These are phyloP conservation scores for Vigna reflexopilosa DNA, from an alignment of 306 rosid species.

Conservation along the genomic window DNA sequence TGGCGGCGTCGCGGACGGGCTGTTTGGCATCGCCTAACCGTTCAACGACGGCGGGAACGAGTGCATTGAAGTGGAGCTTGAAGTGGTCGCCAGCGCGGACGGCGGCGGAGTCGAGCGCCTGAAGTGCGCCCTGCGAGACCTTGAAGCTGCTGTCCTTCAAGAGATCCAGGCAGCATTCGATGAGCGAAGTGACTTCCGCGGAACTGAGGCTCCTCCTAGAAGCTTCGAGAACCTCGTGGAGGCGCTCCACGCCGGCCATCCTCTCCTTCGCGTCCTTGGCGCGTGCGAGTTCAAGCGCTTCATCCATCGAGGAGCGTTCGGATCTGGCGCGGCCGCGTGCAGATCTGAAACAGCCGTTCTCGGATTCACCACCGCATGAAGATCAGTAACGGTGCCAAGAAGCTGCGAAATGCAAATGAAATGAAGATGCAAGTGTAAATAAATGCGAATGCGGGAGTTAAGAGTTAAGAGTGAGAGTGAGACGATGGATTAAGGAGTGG, in stretches of 20 bases:
- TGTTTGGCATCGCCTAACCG: constrained; percentile 97
- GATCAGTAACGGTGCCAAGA: neutral
- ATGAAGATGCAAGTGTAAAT: constrained; percentile 10
- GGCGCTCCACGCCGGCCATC: constrained; percentile 98
- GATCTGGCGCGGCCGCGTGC: constrained; percentile 49
- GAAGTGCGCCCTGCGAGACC: constrained; percentile 97
- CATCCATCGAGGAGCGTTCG: constrained; percentile 70
- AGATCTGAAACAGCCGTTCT: constrained; percentile 42
- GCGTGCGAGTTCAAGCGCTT: constrained; percentile 92
- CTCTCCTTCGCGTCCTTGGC: constrained; percentile 97
- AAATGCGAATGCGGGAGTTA: constrained; percentile 17
- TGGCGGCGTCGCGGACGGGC: constrained; percentile 98
- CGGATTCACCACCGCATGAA: constrained; percentile 20
- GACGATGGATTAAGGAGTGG: constrained; percentile 14
- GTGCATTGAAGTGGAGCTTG: constrained; percentile 92
- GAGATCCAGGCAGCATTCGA: constrained; percentile 95
- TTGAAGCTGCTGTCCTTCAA: constrained; percentile 88
- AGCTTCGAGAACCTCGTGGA: constrained; percentile 86
- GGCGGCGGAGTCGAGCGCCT: constrained; percentile 93
- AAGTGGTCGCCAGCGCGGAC: constrained; percentile 95
- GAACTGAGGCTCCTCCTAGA: constrained; percentile 77
- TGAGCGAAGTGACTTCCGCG: constrained; percentile 74
- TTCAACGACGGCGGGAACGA: constrained; percentile 94
- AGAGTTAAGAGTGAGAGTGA: constrained; percentile 30
- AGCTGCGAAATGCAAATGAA: constrained; percentile 15